Base-by-base conservation (phyloP, 495 filamentous ascomycete species). In the Cercophora scortea region DNA sequence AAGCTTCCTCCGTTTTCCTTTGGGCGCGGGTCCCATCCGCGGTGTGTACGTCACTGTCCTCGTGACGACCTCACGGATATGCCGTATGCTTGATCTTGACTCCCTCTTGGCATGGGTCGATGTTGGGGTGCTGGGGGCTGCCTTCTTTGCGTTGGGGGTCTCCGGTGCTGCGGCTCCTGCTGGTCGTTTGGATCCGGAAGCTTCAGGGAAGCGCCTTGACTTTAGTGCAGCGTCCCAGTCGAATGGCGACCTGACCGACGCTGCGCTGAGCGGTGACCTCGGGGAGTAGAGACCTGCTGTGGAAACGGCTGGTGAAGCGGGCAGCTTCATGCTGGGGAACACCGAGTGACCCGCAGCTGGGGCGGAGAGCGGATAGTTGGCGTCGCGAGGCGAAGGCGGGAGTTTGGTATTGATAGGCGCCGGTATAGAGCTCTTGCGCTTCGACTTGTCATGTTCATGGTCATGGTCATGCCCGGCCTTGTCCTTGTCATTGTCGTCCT, bases 21-120 rank as follows among this genome's bases (percentile, higher is more conserved):
- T 87, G 38, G 86, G 86, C 47, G 86, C 84, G 13, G 84, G 83
- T 11, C 71, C 77, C 81, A 86, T 84, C 50, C 74, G 59, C 45
- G 83, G 83, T 25, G 81, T 85, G 64, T 87, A 87, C 7, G 86
- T 89, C 45, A 89, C 85, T 13, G 86, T 89, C 49, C 86, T 75
- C 34, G 85, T 89, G 41, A 89, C 83, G 4, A 88, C 83, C 63
- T 89, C 83, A 25, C 81, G 71, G 48, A 87, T 79, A 44, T 79
- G 77, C 35, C 76, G 71, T 52, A 79, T 71, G 54, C 69, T 79
- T 12, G 77, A 73, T 43, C 69, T 59, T 8, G 74, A 68, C 11
- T 78, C 65, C 56, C 76, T 78, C 57, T 62, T 63, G 33, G 42
- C 32, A 49, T 64, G 57, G 9, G 53, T 49, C 7, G 45, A 46